A percentile compares a stretch with the other conserved stretches of the same genome.
phyloP scores from a whole-genome alignment of 345 rosid genomes.

The Aegle marmelos region DNA sequence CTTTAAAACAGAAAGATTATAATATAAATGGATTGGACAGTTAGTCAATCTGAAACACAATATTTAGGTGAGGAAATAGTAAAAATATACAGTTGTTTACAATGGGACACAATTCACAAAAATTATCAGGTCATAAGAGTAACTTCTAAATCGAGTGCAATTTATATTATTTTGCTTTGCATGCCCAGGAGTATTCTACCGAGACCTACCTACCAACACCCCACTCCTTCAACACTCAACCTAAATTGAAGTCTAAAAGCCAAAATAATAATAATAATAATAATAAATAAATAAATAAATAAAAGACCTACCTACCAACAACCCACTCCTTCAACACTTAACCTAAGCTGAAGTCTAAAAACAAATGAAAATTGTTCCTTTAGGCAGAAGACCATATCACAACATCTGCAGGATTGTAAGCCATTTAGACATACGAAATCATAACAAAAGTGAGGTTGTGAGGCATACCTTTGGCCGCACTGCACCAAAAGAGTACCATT shows the following conservation, averaged over 20 bases:
- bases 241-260: not conserved
- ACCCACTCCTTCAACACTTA: not conserved
- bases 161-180: not conserved
- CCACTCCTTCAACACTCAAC: not conserved
- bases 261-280: not conserved
- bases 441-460: not conserved
- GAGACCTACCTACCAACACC: not conserved
- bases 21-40: not conserved
- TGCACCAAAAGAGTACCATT: constrained; percentile 56
- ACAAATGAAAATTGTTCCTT: not conserved
- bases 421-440: not conserved
- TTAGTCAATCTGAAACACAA: not conserved
- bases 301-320: not conserved
- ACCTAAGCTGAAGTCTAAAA: not conserved
- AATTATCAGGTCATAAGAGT: not conserved
- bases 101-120: not conserved
- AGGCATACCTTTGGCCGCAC: constrained; percentile 52
- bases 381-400: not conserved
- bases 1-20: not conserved
- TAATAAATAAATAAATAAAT: no score
- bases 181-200: not conserved
- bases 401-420: not conserved
- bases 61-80: not conserved
- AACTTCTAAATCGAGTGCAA: not conserved
- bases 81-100: not conserved